Evolutionary conservation across 257 asterid species (phyloP).

Genomic region (Jacaranda mimosifolia): DNA sequence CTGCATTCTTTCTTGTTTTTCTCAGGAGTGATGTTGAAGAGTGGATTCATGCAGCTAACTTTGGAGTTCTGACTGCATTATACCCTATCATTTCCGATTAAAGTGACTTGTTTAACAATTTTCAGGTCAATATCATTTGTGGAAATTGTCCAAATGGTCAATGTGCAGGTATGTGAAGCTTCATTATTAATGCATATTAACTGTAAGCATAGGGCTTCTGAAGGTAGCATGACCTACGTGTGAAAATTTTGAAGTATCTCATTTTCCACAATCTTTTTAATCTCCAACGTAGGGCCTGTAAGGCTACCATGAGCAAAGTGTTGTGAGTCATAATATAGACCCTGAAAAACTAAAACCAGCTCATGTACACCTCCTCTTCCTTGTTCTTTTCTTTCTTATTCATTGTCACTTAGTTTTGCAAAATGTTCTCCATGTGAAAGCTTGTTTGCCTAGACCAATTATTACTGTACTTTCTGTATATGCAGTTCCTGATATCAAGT

Average conservation of each 20-base stretch:
- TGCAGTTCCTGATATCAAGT: slow-evolving; percentile 29
- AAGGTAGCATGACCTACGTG: too few relatives aligned
- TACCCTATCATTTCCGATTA: slow-evolving; percentile 19
- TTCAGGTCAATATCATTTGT: slow-evolving; percentile 86
- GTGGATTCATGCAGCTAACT: slow-evolving; percentile 23
- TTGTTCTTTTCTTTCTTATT: background rate
- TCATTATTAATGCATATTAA: slow-evolving; percentile 10
- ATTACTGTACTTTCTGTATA: background rate
- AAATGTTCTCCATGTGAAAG: slow-evolving; percentile 18
- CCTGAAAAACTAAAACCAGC: background rate
- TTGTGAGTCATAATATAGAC: background rate
- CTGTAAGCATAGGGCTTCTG: background rate
- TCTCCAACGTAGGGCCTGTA: background rate
- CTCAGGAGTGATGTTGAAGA: slow-evolving; percentile 20
- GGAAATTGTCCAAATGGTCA: slow-evolving; percentile 86
- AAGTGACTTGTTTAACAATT: slow-evolving; percentile 34
- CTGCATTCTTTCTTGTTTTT: background rate
- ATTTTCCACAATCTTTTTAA: background rate
- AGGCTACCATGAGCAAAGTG: background rate
- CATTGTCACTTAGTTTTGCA: slow-evolving; percentile 1
- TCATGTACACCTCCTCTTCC: background rate
- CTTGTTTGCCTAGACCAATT: background rate
- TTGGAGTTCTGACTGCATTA: background rate
- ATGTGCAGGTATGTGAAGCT: slow-evolving; percentile 79
- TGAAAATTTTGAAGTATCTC: background rate